Percentiles rank a stretch among this genome's conserved stretches.
Conservation (phyloP, 257 asterid species). For the Solanum virginianum region DNA sequence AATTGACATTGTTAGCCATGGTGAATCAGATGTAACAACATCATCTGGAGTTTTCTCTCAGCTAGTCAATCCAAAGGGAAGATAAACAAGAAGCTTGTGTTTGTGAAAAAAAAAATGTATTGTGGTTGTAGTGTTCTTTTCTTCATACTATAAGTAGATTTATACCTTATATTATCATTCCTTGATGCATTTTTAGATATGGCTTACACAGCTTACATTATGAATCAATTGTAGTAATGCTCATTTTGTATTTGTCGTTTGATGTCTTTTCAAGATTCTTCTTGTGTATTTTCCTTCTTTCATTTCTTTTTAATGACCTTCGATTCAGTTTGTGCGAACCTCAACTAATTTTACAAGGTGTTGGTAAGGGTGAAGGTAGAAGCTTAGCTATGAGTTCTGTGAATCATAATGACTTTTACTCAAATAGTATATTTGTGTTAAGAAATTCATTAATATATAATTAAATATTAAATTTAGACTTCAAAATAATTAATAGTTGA, state of each 20-base stretch:
- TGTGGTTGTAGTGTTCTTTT: neutral
- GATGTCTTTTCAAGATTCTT: neutral
- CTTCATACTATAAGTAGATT: neutral
- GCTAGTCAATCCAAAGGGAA: slow-evolving; percentile 19
- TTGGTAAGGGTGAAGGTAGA: neutral
- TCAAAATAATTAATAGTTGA: too few relatives aligned
- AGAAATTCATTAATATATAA: neutral
- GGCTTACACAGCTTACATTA: neutral
- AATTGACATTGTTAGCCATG: slow-evolving; percentile 3
- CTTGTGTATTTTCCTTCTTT: neutral
- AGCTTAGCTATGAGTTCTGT: neutral
- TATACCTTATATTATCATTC: neutral
- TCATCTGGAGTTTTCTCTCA: slow-evolving; percentile 18
- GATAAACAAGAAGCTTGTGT: neutral
- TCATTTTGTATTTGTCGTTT: neutral
- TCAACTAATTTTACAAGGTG: neutral
- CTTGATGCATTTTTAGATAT: neutral
- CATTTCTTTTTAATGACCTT: neutral
- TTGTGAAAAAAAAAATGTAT: neutral
- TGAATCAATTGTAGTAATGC: neutral
- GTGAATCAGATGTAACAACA: slow-evolving; percentile 12
- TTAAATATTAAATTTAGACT: too few relatives aligned
- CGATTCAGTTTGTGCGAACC: fast-evolving
- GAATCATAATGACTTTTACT: too few relatives aligned
- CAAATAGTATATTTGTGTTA: neutral